These are phyloP conservation scores for Crithidia fasciculata DNA, from an alignment of 208 protist genomes.

Conservation along the genomic window DNA sequence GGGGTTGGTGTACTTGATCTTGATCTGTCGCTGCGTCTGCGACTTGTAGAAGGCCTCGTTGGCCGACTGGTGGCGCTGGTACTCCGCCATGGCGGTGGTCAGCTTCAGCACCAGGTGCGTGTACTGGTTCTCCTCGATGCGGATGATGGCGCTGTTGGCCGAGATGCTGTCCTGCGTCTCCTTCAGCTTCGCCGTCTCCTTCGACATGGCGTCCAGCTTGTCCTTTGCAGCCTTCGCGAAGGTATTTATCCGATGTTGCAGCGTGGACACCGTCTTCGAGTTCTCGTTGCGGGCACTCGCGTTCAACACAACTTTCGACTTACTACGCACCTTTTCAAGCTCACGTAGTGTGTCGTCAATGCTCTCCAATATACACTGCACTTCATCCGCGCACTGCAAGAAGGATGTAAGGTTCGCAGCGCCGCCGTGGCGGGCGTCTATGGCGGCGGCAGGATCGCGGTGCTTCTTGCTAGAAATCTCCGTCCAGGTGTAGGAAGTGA, in stretches of 20 bases:
- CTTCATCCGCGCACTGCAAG: neutral
- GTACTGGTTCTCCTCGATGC: constrained; percentile 90
- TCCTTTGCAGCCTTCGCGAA: neutral
- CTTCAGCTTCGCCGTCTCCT: constrained; percentile 70
- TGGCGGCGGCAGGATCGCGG: neutral
- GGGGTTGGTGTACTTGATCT: constrained; percentile 88
- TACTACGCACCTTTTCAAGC: neutral
- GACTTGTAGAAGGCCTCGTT: constrained; percentile 76
- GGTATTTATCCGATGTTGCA: neutral
- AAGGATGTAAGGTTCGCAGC: neutral
- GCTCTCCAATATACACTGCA: neutral
- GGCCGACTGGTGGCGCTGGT: constrained; percentile 62
- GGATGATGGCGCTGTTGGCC: constrained; percentile 78
- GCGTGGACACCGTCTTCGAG: neutral
- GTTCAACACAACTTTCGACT: no score
- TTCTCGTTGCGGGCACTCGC: neutral
- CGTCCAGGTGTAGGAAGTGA: neutral
- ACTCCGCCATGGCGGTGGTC: constrained; percentile 55
- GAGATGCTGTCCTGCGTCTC: constrained; percentile 54
- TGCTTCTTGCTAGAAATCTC: neutral
- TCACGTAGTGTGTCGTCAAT: neutral
- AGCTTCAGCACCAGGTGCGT: constrained; percentile 60
- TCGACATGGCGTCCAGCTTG: constrained; percentile 57
- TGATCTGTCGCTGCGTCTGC: constrained; percentile 91
- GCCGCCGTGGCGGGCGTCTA: neutral